Base-by-base conservation (phyloP, 78 protist species). In the Planoprotostelium fungivorum region DNA sequence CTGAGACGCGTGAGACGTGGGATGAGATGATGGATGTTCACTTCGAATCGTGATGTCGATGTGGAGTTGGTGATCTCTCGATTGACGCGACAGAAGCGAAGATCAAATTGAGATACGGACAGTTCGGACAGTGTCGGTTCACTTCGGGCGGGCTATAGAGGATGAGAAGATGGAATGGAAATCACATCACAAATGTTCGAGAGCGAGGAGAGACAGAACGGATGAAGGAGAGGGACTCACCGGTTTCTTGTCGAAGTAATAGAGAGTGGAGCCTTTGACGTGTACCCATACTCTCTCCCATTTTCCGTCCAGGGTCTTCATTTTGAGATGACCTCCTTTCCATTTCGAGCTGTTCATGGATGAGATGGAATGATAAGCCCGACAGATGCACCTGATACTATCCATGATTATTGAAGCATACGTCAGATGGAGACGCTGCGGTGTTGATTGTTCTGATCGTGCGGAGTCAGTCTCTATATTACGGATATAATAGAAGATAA, bases 261-360 rank as follows among this genome's bases (percentile, higher is more conserved):
- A 51, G 5, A 51, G 16, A 16, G 16, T 16, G 31, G 73, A 5
- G 73, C 73, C 73, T 25, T 51, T 5, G 73, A 51, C 31, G 16
- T 51, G 16, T 5, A 51, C 73, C 73, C 73, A 51, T 25, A 51
- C 73, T 51, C 73, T 51, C 73, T 51, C 73, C 73, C 73, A 51
- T 51, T 51, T 51, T 25, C 73, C 73, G 31, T 51, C 73, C 31
- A 16, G 73, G 16, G 5, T 51, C 16, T 51, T 51, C 73, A 51
- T 51, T 16, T 51, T 51, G 73, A 51, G 73, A 51, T 51, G 73
- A 16, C 73, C 73, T 25, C 73, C 73, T 51, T 51, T 51, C 73
- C 73, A 51, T 51, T 51, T 51, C 73, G 73, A 51, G 73, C 73
- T 51, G 73, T 51, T n/a, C n/a, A n/a, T n/a, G n/a, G n/a, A n/a